Base-by-base conservation (phyloP, 768 basidiomycete species). In the Serendipita indica region DNA sequence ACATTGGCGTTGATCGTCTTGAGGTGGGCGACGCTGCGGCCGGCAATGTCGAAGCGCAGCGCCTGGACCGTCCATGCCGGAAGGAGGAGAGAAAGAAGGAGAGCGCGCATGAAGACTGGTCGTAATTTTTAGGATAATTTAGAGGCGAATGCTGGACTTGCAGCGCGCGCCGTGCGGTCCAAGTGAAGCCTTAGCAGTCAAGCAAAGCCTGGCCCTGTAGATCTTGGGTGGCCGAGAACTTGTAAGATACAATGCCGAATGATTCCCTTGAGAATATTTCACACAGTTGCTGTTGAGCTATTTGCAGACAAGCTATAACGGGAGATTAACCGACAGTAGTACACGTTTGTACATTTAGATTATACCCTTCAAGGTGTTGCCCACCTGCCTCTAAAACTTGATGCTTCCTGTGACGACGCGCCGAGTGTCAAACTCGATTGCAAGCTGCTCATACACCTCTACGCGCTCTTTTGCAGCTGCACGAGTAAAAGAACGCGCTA, bases 101-200 rank as follows among this genome's bases (percentile, higher is more conserved):
- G 49, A 54, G 22, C 22, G 49, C 49, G 49, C 49, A 54, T 54
- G 22, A 28, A 54, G 10, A 28, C 32, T 54, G 32, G 22, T 54
- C 49, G 49, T 54, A 30, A 54, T 54, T 54, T 54, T 33, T 33
- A 3, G 12, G 32, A 54, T 54, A 54, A 54, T 54, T 54, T 54
- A 54, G 22, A 28, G n/a, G 22, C 16, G 49, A 20, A n/a, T 18
- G 41, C 41, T 25, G 27, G 41, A 43, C 41, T 43, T 43, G 41
- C 41, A 43, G 41, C 18, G 41, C 27, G n/a, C 41, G 41, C 41
- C 41, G 41, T 43, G 18, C 41, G 41, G 41, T 43, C 41, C 41
- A 43, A 43, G 41, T 25, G n/a, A n/a, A n/a, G n/a, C n/a, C n/a
- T n/a, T n/a, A n/a, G n/a, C n/a, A n/a, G n/a, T n/a, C n/a, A n/a